Evolutionary conservation across 2,329 filamentous ascomycete genomes (phyloP).

Genomic region (Chalaropsis ovoidea): DNA sequence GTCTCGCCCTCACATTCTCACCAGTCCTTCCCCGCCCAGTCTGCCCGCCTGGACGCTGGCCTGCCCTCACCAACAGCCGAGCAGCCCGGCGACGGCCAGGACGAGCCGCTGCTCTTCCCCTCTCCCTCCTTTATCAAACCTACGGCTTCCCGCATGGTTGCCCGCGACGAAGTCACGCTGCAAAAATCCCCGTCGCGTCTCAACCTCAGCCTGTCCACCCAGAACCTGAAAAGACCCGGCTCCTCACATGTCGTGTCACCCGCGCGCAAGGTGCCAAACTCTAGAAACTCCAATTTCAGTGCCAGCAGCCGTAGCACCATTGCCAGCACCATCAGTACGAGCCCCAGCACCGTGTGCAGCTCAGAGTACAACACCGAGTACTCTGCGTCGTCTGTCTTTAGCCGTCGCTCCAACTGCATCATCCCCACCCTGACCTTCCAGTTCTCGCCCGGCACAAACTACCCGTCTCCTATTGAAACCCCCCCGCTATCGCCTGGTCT

Average conservation of each 20-base stretch:
- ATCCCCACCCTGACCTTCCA: slow-evolving; percentile 23
- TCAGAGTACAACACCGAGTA: slow-evolving; percentile 19
- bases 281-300: slow-evolving; percentile 22
- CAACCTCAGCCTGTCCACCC: slow-evolving; percentile 16
- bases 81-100: slow-evolving; percentile 24
- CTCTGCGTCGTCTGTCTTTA: slow-evolving; percentile 17
- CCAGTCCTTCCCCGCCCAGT: neutral
- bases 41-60: neutral
- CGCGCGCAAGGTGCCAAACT: slow-evolving; percentile 18
- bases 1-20: slow-evolving; percentile 29
- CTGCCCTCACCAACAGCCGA: slow-evolving; percentile 23
- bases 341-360: slow-evolving; percentile 22
- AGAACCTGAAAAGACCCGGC: slow-evolving; percentile 21
- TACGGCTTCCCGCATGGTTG: slow-evolving; percentile 45
- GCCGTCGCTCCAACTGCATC: slow-evolving; percentile 16
- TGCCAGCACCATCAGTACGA: slow-evolving; percentile 20
- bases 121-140: slow-evolving; percentile 48
- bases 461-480: slow-evolving; percentile 8
- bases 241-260: slow-evolving; percentile 25
- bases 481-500: slow-evolving; percentile 16
- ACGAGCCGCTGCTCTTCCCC: slow-evolving; percentile 37
- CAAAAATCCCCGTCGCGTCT: slow-evolving; percentile 29
- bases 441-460: slow-evolving; percentile 17
- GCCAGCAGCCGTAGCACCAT: slow-evolving; percentile 20
- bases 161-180: slow-evolving; percentile 40